Base-by-base conservation (phyloP, 2,329 filamentous ascomycete genomes). In the Penicillium brevicompactum region DNA sequence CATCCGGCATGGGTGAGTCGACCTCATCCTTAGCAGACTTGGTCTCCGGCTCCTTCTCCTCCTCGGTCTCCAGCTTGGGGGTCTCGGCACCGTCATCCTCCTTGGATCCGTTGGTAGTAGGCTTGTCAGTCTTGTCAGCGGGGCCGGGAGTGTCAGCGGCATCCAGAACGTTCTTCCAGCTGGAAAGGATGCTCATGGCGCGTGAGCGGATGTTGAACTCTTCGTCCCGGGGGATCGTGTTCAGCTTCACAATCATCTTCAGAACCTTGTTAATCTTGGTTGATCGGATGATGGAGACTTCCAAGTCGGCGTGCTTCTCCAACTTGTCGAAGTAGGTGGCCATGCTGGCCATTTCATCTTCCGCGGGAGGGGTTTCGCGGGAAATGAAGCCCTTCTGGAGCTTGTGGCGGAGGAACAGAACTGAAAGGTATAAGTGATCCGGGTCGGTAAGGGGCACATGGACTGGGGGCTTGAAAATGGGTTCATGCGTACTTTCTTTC, bases 241-340 rank as follows among this genome's bases (percentile, higher is more conserved):
- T 84, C 8, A 99, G 81, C 79, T 96, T 97, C 67, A 97, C 80
- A 63, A 99, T 94, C 4, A 89, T 92, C 79, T 95, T 96, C 54
- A 99, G 83, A 10, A 99, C 93, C 79, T 99, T 99, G 85, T 97
- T 93, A 76, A 99, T 97, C 82, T 97, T 99, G 59, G 94, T 99
- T 13, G 80, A 81, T 60, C 90, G 87, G 67, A 97, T 96, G 66
- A 97, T 94, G 62, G 87, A 86, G 30, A 90, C 91, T 71, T 97
- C 93, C 4, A 97, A 84, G 61, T 96, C 90, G 1, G 85, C 73
- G 81, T 86, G 88, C 7, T 81, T 84, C 76, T 99, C 94, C 5
- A 99, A 84, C 73, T 95, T 91, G 30, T 82, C 83, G 64, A 78
- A 76, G 57, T 73, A 76, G 37, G 62, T 70, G 9, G 74, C 74